Evolutionary conservation across 2,329 filamentous ascomycete species (phyloP).

Genomic region (Huntiella omanensis): DNA sequence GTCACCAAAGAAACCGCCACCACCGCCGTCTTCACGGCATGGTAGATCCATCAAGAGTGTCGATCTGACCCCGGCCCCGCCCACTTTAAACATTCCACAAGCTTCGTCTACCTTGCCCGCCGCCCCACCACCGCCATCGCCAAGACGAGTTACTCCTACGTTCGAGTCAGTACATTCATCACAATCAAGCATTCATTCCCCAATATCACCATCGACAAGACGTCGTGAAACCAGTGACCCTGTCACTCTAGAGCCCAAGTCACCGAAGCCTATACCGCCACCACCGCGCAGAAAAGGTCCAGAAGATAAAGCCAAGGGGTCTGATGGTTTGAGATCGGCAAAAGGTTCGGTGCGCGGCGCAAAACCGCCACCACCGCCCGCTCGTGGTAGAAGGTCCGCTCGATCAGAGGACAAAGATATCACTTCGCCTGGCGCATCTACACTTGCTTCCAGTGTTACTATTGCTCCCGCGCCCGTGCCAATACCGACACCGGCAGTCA

Average conservation of each 20-base stretch:
- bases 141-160: slow-evolving; percentile 1
- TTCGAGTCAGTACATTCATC: background rate
- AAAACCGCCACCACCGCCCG: slow-evolving; percentile 29
- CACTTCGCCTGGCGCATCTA: too few species aligned
- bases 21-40: slow-evolving; percentile 55
- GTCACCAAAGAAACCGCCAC: slow-evolving; percentile 45
- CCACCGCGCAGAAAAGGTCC: slow-evolving; percentile 28
- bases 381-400: slow-evolving; percentile 12
- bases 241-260: too few species aligned
- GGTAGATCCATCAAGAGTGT: slow-evolving; percentile 50
- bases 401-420: too few species aligned
- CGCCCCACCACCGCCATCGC: background rate
- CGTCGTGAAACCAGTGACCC: slow-evolving; percentile 8
- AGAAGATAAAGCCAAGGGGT: slow-evolving; percentile 18
- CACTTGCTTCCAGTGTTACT: slow-evolving; percentile 13
- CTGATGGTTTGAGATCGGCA: too few species aligned
- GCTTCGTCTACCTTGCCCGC: slow-evolving; percentile 19
- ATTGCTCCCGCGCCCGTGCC: slow-evolving; percentile 6
- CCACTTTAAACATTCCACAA: slow-evolving; percentile 20
- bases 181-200: background rate
- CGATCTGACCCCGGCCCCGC: slow-evolving; percentile 16
- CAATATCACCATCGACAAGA: background rate
- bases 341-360: background rate
- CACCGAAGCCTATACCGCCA: slow-evolving; percentile 20
- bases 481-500: slow-evolving; percentile 6